A percentile compares a stretch with the other conserved stretches of the same genome.
These are phyloP conservation scores for Pleurotus tuber-regium DNA, from an alignment of 768 basidiomycete species.

Conservation along the genomic window DNA sequence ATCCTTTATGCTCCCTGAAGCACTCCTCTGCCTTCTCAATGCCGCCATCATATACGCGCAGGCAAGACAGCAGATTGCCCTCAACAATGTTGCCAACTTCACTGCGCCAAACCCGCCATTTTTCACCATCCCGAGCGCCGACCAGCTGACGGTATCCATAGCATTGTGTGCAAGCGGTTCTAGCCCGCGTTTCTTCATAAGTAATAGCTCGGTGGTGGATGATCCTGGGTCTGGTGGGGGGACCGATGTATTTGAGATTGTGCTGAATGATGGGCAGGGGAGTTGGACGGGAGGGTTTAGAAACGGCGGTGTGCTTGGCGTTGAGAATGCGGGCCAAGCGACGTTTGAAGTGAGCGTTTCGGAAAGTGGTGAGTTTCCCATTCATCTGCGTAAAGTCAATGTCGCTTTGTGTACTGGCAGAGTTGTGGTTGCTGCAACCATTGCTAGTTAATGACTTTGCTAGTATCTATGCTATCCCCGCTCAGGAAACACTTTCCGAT, in stretches of 20 bases:
- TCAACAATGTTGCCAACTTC: slow-evolving; percentile 32
- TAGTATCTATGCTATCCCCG: too few relatives aligned
- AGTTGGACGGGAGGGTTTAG: slow-evolving; percentile 45
- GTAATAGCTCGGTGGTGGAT: slow-evolving; percentile 40
- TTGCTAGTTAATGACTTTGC: too few relatives aligned
- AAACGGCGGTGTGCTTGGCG: slow-evolving; percentile 50
- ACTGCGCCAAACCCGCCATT: slow-evolving; percentile 30
- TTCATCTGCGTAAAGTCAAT: not conserved
- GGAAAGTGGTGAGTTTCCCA: slow-evolving; percentile 30
- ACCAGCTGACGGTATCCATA: slow-evolving; percentile 42
- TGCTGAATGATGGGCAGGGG: slow-evolving; percentile 46
- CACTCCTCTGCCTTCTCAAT: slow-evolving; percentile 32
- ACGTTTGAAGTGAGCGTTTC: slow-evolving; percentile 63
- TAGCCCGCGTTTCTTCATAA: slow-evolving; percentile 56
- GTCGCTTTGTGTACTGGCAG: too few relatives aligned
- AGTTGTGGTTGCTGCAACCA: too few relatives aligned
- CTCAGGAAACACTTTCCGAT: too few relatives aligned
- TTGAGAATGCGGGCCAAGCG: slow-evolving; percentile 36
- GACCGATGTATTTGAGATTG: slow-evolving; percentile 45
- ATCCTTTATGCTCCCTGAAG: slow-evolving; percentile 30
- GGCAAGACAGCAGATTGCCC: slow-evolving; percentile 25
- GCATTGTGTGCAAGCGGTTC: slow-evolving; percentile 42
- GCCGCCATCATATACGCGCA: slow-evolving; percentile 31
- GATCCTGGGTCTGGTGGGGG: slow-evolving; percentile 36
- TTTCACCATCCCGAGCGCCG: slow-evolving; percentile 39